Conservation (phyloP, 176 grass and related monocot genomes). For the Oryza punctata region DNA sequence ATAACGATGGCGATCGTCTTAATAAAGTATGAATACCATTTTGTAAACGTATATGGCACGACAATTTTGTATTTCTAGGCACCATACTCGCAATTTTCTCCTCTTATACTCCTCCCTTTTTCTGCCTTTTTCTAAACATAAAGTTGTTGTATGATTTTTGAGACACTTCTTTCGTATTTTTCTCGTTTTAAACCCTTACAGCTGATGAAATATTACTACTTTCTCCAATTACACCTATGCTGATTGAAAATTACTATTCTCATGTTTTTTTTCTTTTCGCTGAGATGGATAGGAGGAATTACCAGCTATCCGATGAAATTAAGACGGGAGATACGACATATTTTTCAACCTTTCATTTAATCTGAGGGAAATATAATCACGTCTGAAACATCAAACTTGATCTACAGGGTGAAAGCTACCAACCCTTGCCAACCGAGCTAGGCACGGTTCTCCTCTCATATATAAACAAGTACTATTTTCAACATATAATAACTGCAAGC, state of each 20-base stretch:
- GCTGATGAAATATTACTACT: not conserved
- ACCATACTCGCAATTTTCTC: too few relatives aligned
- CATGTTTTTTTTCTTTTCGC: too few relatives aligned
- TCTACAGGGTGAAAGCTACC: too few relatives aligned
- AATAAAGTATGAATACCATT: not conserved
- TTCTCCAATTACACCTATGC: not conserved
- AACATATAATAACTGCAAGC: not conserved
- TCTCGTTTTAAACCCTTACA: too few relatives aligned
- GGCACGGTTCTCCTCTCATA: too few relatives aligned
- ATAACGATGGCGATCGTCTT: not conserved
- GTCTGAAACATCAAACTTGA: too few relatives aligned
- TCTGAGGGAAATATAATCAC: too few relatives aligned
- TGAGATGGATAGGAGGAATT: too few relatives aligned
- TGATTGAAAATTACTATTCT: not conserved
- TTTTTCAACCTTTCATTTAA: too few relatives aligned
- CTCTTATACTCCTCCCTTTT: not conserved
- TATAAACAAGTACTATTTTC: not conserved
- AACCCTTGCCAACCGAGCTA: too few relatives aligned
- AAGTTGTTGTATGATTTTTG: not conserved
- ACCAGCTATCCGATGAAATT: too few relatives aligned
- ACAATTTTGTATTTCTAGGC: not conserved
- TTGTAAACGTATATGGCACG: not conserved
- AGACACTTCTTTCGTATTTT: not conserved
- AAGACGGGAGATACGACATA: too few relatives aligned
- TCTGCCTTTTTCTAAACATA: not conserved